Percentiles rank a stretch among this genome's conserved stretches.
Conservation (phyloP, 305 asterid species). For the Euphrasia arctica region DNA sequence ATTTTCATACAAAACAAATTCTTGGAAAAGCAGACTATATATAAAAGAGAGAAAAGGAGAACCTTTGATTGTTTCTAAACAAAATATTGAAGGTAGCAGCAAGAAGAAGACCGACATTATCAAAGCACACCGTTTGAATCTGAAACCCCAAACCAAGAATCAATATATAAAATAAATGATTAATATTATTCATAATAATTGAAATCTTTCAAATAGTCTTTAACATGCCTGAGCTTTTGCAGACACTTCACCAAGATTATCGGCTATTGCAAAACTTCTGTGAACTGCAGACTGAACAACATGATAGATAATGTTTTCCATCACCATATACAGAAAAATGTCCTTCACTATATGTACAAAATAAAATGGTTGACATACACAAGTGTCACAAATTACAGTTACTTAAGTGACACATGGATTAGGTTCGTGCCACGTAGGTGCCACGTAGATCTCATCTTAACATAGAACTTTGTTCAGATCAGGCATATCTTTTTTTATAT, state of each 20-base stretch:
- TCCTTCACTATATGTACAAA: slow-evolving; percentile 12
- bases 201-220: slow-evolving; percentile 13
- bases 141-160: slow-evolving; percentile 38
- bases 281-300: slow-evolving; percentile 79
- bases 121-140: slow-evolving; percentile 98
- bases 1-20: not conserved
- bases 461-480: not conserved
- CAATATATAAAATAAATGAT: slow-evolving; percentile 20
- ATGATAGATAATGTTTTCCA: slow-evolving; percentile 21
- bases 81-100: slow-evolving; percentile 72
- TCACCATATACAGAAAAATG: slow-evolving; percentile 21
- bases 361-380: slow-evolving; percentile 5
- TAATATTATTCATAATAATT: not conserved
- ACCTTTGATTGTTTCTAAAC: slow-evolving; percentile 71
- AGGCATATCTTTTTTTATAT: not conserved
- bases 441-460: not conserved
- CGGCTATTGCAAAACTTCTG: slow-evolving; percentile 86
- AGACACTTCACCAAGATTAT: slow-evolving; percentile 93
- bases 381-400: slow-evolving; percentile 8
- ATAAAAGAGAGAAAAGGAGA: not conserved
- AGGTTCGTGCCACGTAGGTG: not conserved
- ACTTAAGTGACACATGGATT: not conserved
- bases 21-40: not conserved
- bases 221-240: slow-evolving; percentile 78
- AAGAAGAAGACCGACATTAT: slow-evolving; percentile 77